phyloP scores from a whole-genome alignment of 768 basidiomycete genomes.

The Cystobasidium tubakii region DNA sequence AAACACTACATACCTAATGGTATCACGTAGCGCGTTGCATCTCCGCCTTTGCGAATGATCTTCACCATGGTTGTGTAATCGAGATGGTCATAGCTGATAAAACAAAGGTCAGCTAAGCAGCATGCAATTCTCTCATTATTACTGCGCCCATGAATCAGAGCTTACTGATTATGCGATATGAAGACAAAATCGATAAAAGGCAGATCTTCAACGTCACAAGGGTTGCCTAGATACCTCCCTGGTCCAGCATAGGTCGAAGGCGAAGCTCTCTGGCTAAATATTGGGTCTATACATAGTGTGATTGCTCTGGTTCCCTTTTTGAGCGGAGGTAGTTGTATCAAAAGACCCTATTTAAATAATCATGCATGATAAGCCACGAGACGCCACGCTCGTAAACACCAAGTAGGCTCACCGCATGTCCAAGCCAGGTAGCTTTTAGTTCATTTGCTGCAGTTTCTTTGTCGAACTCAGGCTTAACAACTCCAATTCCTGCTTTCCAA shows the following conservation, averaged over 20 bases:
- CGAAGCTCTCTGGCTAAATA: conserved; percentile 27
- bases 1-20: conserved; percentile 50
- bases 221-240: conserved; percentile 49
- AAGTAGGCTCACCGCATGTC: conserved; percentile 24
- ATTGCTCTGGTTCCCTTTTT: neutral
- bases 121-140: no score
- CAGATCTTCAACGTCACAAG: conserved; percentile 56
- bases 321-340: conserved; percentile 15
- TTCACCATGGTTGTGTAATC: conserved; percentile 54
- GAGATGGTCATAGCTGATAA: conserved; percentile 47
- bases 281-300: conserved; percentile 15
- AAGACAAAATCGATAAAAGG: conserved; percentile 62
- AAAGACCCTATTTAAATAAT: conserved; percentile 2
- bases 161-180: conserved; percentile 56
- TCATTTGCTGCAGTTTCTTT: conserved; percentile 9
- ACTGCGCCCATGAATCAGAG: no score
- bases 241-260: conserved; percentile 28
- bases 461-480: conserved; percentile 24
- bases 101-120: no score
- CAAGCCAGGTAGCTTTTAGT: conserved; percentile 32
- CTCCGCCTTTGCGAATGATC: conserved; percentile 46
- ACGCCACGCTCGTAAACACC: neutral
- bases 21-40: conserved; percentile 15
- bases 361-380: neutral
- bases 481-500: conserved; percentile 3